These are phyloP conservation scores for Blastobotrys robertii DNA, from an alignment of 805 yeast species.

Conservation along the genomic window DNA sequence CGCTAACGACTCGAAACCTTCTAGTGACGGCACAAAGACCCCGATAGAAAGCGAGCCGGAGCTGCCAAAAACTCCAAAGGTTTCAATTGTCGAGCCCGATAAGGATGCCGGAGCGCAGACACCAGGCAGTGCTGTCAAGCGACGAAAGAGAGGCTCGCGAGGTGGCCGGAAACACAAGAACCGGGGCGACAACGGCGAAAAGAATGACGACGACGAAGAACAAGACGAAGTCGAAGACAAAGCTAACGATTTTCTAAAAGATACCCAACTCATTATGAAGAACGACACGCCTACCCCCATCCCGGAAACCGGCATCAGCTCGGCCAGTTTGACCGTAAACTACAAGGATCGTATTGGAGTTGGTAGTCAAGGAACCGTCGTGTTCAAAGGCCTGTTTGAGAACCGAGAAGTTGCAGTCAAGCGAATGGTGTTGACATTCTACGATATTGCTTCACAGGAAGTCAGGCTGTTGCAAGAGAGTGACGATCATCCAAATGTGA, in stretches of 20 bases:
- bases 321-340: constrained; percentile 14
- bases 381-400: constrained; percentile 81
- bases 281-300: constrained; percentile 1
- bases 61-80: constrained; percentile 1
- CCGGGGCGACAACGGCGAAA: background rate
- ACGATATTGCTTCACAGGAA: constrained; percentile 89
- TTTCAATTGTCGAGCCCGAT: constrained; percentile 9
- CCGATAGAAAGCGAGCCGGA: background rate
- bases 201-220: constrained; percentile 5
- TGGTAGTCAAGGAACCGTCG: constrained; percentile 96
- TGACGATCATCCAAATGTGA: constrained; percentile 94
- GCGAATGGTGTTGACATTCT: constrained; percentile 85
- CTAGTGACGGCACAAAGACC: background rate
- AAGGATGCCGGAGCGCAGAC: constrained; percentile 17
- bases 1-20: background rate
- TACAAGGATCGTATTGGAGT: constrained; percentile 70
- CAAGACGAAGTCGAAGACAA: background rate
- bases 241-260: background rate
- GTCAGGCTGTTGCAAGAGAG: constrained; percentile 81
- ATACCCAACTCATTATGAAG: constrained; percentile 6
- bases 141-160: constrained; percentile 74
- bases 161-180: constrained; percentile 57
- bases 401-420: constrained; percentile 93
- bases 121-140: constrained; percentile 32
- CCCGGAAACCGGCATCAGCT: constrained; percentile 1